Percentiles rank a stretch among this genome's conserved stretches.
These are phyloP conservation scores for Xylaria sp. DNA, from an alignment of 2,329 filamentous ascomycete species.

Conservation along the genomic window DNA sequence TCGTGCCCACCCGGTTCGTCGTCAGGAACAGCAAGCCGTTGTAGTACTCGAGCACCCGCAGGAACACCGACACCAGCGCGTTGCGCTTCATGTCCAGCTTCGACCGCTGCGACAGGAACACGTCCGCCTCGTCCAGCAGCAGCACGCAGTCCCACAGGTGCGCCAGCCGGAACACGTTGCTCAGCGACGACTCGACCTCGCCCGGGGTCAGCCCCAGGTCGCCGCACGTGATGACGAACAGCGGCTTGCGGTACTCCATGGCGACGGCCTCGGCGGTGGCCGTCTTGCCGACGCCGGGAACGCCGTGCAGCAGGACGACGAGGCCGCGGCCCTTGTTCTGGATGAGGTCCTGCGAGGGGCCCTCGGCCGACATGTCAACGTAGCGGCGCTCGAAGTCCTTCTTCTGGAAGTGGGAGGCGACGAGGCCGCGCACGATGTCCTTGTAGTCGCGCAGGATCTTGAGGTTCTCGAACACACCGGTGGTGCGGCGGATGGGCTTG, in stretches of 20 bases:
- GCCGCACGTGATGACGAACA: slow-evolving; percentile 54
- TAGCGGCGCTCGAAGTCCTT: slow-evolving; percentile 42
- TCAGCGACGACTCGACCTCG: slow-evolving; percentile 45
- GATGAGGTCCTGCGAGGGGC: slow-evolving; percentile 45
- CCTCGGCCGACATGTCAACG: slow-evolving; percentile 32
- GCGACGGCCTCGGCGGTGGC: slow-evolving; percentile 49
- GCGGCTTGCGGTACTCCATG: slow-evolving; percentile 45
- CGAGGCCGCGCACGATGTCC: slow-evolving; percentile 44
- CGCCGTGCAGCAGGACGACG: slow-evolving; percentile 49
- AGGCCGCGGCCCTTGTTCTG: slow-evolving; percentile 50
- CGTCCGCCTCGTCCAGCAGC: slow-evolving; percentile 35
- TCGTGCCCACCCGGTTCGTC: slow-evolving; percentile 47
- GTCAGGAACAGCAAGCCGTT: slow-evolving; percentile 46
- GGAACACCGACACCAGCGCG: slow-evolving; percentile 42
- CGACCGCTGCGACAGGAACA: slow-evolving; percentile 35
- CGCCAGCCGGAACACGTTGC: slow-evolving; percentile 47
- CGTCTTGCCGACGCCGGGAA: slow-evolving; percentile 54
- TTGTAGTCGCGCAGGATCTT: slow-evolving; percentile 46
- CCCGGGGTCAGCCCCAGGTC: slow-evolving; percentile 47
- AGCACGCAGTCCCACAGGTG: slow-evolving; percentile 39
- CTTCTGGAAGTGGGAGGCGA: slow-evolving; percentile 46
- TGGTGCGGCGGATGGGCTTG: slow-evolving; percentile 40
- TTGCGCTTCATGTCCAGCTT: slow-evolving; percentile 40
- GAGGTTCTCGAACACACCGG: slow-evolving; percentile 45
- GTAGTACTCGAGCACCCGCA: slow-evolving; percentile 45